Evolutionary conservation across 208 protist genomes (phyloP), one percentile per base, ranked within the genome.

Genomic region (Leishmania martiniquensis): DNA sequence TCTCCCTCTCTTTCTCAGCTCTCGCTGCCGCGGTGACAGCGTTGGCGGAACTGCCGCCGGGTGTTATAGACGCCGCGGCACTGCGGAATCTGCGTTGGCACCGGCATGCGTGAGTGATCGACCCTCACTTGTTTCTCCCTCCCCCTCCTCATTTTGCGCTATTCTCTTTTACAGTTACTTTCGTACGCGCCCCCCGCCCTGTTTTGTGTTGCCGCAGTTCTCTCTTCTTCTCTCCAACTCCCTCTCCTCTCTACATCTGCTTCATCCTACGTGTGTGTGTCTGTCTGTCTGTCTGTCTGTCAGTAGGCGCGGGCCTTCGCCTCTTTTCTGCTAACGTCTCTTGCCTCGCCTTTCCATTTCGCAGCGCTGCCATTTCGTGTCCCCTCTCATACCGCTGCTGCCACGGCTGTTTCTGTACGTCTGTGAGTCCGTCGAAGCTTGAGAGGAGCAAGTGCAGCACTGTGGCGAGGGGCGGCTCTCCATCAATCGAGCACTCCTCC

Each of bases 201-300:
- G n/a, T n/a, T n/a, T n/a, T n/a, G n/a, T n/a, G n/a, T n/a, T n/a
- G n/a, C n/a, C n/a, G n/a, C n/a, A n/a, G n/a, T n/a, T n/a, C n/a
- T n/a, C n/a, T n/a, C n/a, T n/a, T n/a, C n/a, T 2, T 57, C 22
- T 29, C 52, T 57, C 52, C 22, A 57, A 57, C 52, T 15, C 22
- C 22, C 52, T 25, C 29, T 57, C 22, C 52, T 25, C 29, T 51
- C 52, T 25, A n/a, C 52, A 57, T 57, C 52, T n/a, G 52, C 52
- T 12, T 57, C 52, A 57, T 7, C 52, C n/a, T n/a, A n/a, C 52
- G 66, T 42, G 66, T 71, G 66, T 42, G 66, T 52, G 34, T 71
- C n/a, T n/a, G n/a, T n/a, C n/a, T n/a, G n/a, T n/a, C n/a, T n/a
- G n/a, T n/a, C n/a, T n/a, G n/a, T n/a, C n/a, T n/a, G n/a, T n/a